A percentile compares a stretch with the other conserved stretches of the same genome.
These are phyloP conservation scores for Xylaria sp. DNA, from an alignment of 2,329 filamentous ascomycete species.

Conservation along the genomic window DNA sequence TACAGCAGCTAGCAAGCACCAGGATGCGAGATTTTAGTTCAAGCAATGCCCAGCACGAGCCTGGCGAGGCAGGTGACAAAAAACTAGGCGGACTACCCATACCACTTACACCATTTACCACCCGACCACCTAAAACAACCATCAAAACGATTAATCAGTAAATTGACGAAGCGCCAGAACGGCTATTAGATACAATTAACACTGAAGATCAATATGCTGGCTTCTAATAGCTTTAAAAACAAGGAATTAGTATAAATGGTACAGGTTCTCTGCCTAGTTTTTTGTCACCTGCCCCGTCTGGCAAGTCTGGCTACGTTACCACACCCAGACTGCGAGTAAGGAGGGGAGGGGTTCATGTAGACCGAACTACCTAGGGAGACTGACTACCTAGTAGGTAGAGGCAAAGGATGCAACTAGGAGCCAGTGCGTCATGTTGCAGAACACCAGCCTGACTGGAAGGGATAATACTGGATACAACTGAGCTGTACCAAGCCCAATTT, in stretches of 20 bases:
- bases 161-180: too few species aligned
- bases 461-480: not conserved
- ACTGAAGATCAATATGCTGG: too few species aligned
- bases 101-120: too few species aligned
- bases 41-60: not conserved
- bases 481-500: not conserved
- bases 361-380: not conserved
- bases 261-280: too few species aligned
- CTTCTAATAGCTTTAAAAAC: too few species aligned
- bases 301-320: slow-evolving; percentile 18
- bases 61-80: too few species aligned
- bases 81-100: too few species aligned
- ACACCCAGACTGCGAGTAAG: slow-evolving; percentile 14
- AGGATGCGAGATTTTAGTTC: slow-evolving; percentile 9
- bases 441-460: slow-evolving; percentile 7
- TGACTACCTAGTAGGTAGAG: not conserved
- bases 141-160: too few species aligned
- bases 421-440: slow-evolving; percentile 27
- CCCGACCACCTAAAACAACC: too few species aligned
- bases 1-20: slow-evolving; percentile 17
- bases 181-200: too few species aligned
- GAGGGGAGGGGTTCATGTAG: slow-evolving; percentile 11
- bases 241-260: too few species aligned
- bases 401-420: slow-evolving; percentile 7
- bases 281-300: too few species aligned